Base-by-base conservation (phyloP, 1,284 basidiomycete species). In the Leucoagaricus sp. region DNA sequence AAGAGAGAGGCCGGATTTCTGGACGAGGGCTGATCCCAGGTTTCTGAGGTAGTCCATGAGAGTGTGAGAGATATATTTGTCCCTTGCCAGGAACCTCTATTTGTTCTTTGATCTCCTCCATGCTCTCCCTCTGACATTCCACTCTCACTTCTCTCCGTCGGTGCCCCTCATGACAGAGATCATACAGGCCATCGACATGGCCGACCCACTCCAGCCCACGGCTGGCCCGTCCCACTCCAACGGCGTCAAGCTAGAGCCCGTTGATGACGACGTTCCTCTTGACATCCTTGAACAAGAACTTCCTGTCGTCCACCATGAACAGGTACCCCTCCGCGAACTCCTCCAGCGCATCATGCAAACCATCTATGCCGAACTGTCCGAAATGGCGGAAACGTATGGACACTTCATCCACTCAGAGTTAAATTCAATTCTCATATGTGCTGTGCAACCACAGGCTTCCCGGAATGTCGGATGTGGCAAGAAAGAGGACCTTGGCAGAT, bases 1-100 rank as follows among this genome's bases (percentile, higher is more conserved):
- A 36, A 96, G 80, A 58, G 91, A 89, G 15, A 97, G 82, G 12
- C 95, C 94, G 9, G 93, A 93, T 67, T 95, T 94, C 65, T 91
- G 91, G 8, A 96, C 91, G 4, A 97, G 81, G n/a, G 88, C 93
- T 49, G 89, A 92, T 28, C 93, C 92, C 33, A 94, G 78, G 40
- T 79, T 92, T 63, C 91, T 81, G 58, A 95, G 76, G 68, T 93
- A 93, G 64, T 95, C 92, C 93, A 95, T 95, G 49, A 58, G 36
- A 21, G 49, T 54, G 51, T 48, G 52, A 31, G 44, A 41, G 21
- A 44, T 29, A 33, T 40, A 28, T 17, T 9, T 17, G 8, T 17
- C 8, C 23, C 15, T 42, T 28, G 21, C 25, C 15, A 13, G 15
- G n/a, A 10, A 41, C 26, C 19, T 36, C 17, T 23, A 12, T 53